Evolutionary conservation across 495 filamentous ascomycete genomes (phyloP), one percentile per base, ranked within the genome.

Genomic region (Hypoxylon perforatum): DNA sequence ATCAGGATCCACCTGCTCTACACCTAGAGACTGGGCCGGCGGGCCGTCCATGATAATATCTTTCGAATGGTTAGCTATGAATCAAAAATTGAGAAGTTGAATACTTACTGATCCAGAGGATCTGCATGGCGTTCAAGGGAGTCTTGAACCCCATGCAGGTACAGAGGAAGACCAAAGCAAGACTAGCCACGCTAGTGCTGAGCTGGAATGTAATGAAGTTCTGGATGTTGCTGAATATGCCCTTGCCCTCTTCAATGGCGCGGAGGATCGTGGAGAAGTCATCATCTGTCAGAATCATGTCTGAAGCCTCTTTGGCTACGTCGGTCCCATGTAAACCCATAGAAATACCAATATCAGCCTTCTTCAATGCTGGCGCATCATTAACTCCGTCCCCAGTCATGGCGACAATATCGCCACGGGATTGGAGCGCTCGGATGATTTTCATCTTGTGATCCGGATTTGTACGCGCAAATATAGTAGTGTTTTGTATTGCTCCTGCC

Each of bases 1-100:
- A 49, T 92, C 88, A 9, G 94, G 94, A 74, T 97, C 94, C 22
- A 99, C 95, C 23, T 91, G 92, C 71, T 99, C 95, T 36, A 98
- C 95, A 36, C 95, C 95, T 10, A 99, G 88, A 39, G 95, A 99
- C 78, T 99, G 95, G 4, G 95, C 95, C 0, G 95, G 95, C 2
- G 95, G 95, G 39, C 95, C 95, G 76, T 99, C 95, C 95, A 99
- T 99, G 63, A 99, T 92, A 72, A 99, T 98, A 73, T 99, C 94
- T 97, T 56, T 57, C 22, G 28, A 74, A 57, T 45, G 22, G 57
- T 72, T 52, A 72, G 61, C 35, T 4, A 54, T 46, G n/a, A 9
- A 11, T 35, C 15, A 22, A 14, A 7, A 4, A 28, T 9, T 39
- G 17, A n/a, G 49, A 52, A 38, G 14, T 51, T 60, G 23, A 25